A percentile compares a stretch with the other conserved stretches of the same genome.
These are phyloP conservation scores for Salix udensis DNA, from an alignment of 345 rosid species.

Conservation along the genomic window DNA sequence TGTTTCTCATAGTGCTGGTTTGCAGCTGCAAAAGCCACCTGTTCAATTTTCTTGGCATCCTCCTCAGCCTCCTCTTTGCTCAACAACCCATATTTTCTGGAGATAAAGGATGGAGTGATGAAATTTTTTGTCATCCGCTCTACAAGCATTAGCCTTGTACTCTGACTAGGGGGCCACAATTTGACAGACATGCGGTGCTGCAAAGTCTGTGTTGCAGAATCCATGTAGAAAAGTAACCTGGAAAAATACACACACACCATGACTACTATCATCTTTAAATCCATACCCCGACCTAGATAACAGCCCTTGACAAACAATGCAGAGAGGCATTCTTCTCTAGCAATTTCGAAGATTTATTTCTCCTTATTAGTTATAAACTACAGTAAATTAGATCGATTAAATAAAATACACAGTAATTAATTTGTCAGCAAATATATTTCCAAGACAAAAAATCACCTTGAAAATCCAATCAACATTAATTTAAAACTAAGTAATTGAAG, in stretches of 20 bases:
- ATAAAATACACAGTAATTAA: not conserved
- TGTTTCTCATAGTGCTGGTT: constrained; percentile 73
- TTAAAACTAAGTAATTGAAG: not conserved
- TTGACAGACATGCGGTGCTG: constrained; percentile 63
- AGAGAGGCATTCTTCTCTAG: constrained; percentile 1
- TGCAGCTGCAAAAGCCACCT: constrained; percentile 54
- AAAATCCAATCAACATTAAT: not conserved
- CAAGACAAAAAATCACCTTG: not conserved
- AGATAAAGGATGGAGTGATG: constrained; percentile 72
- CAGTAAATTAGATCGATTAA: not conserved
- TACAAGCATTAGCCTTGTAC: constrained; percentile 68
- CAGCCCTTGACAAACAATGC: not conserved
- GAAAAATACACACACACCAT: constrained; percentile 1
- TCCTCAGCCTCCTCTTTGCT: constrained; percentile 71
- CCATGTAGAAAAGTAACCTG: constrained; percentile 50
- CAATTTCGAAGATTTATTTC: not conserved
- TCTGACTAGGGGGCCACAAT: constrained; percentile 85
- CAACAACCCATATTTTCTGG: constrained; percentile 75
- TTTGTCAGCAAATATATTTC: not conserved
- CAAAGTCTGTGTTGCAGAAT: constrained; percentile 33
- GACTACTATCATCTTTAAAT: constrained; percentile 3
- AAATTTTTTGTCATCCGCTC: constrained; percentile 67
- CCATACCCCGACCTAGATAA: not conserved
- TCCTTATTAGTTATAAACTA: not conserved
- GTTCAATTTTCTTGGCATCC: constrained; percentile 68